A percentile compares a stretch with the other conserved stretches of the same genome.
phyloP scores from a whole-genome alignment of 2,329 filamentous ascomycete genomes.

The Pyrenochaeta sp. region DNA sequence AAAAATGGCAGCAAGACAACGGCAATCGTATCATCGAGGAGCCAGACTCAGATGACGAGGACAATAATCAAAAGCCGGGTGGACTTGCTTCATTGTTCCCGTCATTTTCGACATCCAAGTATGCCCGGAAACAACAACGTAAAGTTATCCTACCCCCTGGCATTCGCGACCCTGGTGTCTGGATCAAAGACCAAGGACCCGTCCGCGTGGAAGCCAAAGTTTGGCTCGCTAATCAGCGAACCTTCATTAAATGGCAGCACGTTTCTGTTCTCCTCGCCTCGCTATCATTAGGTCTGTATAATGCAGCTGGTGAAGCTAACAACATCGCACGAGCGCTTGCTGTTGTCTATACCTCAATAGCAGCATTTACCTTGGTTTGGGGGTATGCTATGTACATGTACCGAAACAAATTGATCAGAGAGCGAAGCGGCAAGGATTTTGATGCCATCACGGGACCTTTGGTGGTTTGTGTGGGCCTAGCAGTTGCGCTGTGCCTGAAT shows the following conservation, averaged over 20 bases:
- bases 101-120: constrained; percentile 78
- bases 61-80: constrained; percentile 55
- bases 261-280: constrained; percentile 87
- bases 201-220: constrained; percentile 96
- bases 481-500: constrained; percentile 81
- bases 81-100: constrained; percentile 77
- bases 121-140: constrained; percentile 60
- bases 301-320: constrained; percentile 79
- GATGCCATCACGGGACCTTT: constrained; percentile 87
- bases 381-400: constrained; percentile 83
- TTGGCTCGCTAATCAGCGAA: constrained; percentile 97
- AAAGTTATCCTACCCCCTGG: constrained; percentile 76
- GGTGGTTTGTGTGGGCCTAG: constrained; percentile 80
- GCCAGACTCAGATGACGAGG: constrained; percentile 59
- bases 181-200: constrained; percentile 94
- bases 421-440: constrained; percentile 90
- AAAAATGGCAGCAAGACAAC: constrained; percentile 15
- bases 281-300: constrained; percentile 84
- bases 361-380: constrained; percentile 84
- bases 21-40: constrained; percentile 53
- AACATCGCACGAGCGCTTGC: constrained; percentile 79
- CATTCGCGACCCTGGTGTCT: constrained; percentile 81
- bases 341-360: constrained; percentile 82
- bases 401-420: constrained; percentile 78
- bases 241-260: constrained; percentile 98